These are phyloP conservation scores for Anisogramma anomala DNA, from an alignment of 2,329 filamentous ascomycete species.

Conservation along the genomic window DNA sequence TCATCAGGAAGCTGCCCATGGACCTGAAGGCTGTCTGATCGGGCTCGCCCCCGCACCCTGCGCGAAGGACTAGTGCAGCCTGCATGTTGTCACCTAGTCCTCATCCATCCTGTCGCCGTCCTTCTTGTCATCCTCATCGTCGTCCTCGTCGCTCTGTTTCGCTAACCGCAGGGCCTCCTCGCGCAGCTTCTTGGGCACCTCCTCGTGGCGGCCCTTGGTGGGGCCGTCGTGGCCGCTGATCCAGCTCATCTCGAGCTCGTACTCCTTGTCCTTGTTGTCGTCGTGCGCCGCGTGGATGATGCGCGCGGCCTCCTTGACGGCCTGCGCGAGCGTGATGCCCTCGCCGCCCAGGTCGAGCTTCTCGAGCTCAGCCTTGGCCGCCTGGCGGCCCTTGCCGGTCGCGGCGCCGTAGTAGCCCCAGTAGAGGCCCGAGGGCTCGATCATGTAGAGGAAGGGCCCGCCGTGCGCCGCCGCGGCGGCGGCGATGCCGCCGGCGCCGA, in stretches of 20 bases:
- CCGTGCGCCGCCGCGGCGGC: constrained; percentile 64
- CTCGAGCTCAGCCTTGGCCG: constrained; percentile 95
- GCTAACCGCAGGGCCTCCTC: constrained; percentile 90
- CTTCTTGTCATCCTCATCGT: constrained; percentile 61
- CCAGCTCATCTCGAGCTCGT: constrained; percentile 99
- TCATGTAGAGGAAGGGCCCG: constrained; percentile 94
- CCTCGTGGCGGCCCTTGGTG: constrained; percentile 84
- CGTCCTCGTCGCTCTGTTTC: constrained; percentile 74
- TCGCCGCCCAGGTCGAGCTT: constrained; percentile 81
- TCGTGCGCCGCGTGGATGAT: constrained; percentile 98
- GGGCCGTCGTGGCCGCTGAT: constrained; percentile 75
- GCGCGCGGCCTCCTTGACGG: constrained; percentile 87
- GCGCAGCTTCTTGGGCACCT: constrained; percentile 79
- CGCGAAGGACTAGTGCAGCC: too few relatives aligned
- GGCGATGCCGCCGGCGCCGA: constrained; percentile 75
- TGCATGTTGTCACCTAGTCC: constrained; percentile 7
- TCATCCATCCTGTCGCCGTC: constrained; percentile 82
- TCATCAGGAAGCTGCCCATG: background rate
- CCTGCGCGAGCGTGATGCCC: constrained; percentile 68
- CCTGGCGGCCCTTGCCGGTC: constrained; percentile 91
- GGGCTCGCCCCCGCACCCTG: background rate
- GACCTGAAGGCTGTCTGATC: background rate
- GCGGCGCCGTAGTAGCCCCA: constrained; percentile 99
- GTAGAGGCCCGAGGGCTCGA: constrained; percentile 92
- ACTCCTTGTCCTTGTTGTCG: constrained; percentile 99